Evolutionary conservation across 1,284 basidiomycete species (phyloP).

Genomic region (Malassezia cuniculi): DNA sequence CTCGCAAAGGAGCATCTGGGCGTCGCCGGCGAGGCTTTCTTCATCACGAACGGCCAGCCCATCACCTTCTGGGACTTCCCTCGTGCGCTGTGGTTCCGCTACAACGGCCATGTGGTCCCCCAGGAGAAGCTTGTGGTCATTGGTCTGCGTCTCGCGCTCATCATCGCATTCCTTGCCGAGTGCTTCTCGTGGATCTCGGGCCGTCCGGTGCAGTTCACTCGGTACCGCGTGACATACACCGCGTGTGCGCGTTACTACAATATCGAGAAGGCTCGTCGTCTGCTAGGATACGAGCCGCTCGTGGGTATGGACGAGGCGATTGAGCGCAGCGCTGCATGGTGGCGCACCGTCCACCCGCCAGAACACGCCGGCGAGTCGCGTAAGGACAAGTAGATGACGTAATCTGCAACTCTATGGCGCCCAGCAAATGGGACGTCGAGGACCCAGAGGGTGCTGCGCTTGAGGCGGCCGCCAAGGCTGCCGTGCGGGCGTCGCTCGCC

Average conservation of each 20-base stretch:
- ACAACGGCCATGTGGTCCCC: conserved; percentile 24
- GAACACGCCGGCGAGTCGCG: conserved; percentile 3
- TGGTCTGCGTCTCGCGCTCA: conserved; percentile 23
- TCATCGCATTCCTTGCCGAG: conserved; percentile 51
- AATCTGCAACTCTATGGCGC: not conserved
- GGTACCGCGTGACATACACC: conserved; percentile 63
- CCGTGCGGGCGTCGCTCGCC: conserved; percentile 2
- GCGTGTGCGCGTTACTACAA: conserved; percentile 68
- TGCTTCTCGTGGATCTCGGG: conserved; percentile 63
- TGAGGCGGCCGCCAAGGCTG: no score
- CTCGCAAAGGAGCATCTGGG: conserved; percentile 51
- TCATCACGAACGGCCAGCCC: conserved; percentile 95
- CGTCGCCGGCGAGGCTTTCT: conserved; percentile 87
- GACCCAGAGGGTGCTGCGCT: not conserved
- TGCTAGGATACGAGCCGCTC: conserved; percentile 83
- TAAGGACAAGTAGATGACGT: conserved; percentile 11
- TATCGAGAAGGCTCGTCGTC: conserved; percentile 80
- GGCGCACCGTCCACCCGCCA: conserved; percentile 9
- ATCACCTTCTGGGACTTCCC: conserved; percentile 93
- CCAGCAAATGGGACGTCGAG: not conserved
- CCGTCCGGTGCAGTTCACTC: conserved; percentile 77
- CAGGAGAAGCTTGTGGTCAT: conserved; percentile 25
- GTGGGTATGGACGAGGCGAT: conserved; percentile 81
- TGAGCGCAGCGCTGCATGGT: conserved; percentile 54
- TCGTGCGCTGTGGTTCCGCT: conserved; percentile 63